phyloP scores from a whole-genome alignment of 805 yeast genomes.

The Yarrowia deformans region DNA sequence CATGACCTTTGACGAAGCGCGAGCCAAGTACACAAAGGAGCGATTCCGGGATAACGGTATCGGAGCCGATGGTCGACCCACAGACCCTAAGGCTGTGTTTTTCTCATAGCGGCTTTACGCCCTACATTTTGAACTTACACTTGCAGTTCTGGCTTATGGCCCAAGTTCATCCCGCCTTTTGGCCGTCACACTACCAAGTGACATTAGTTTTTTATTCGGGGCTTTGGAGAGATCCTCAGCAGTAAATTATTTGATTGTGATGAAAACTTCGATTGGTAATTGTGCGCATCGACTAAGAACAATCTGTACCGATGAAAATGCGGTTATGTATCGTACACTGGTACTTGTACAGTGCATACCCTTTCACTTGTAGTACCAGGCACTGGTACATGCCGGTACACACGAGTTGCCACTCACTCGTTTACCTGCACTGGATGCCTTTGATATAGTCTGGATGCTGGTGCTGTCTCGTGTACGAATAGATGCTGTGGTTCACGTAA shows the following conservation, averaged over 20 bases:
- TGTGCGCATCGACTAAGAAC: no score
- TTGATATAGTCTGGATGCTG: no score
- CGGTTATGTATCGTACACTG: no score
- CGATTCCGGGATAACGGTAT: slow-evolving; percentile 61
- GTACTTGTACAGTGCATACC: no score
- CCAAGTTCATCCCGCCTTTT: slow-evolving; percentile 9
- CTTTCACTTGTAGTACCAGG: no score
- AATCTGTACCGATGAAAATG: no score
- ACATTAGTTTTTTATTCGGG: slow-evolving; percentile 12
- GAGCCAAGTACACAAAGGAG: slow-evolving; percentile 59
- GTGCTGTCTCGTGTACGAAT: no score
- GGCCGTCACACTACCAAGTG: slow-evolving; percentile 3
- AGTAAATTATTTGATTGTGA: slow-evolving; percentile 9
- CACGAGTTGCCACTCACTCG: no score
- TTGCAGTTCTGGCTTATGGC: neutral
- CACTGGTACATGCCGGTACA: no score
- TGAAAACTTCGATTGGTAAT: no score
- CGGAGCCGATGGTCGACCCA: slow-evolving; percentile 70
- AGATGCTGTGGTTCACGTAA: no score
- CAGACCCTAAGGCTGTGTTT: slow-evolving; percentile 67
- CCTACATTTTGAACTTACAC: neutral
- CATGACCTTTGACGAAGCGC: slow-evolving; percentile 72
- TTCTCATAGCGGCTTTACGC: slow-evolving; percentile 42
- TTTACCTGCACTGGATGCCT: no score
- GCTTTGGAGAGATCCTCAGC: neutral